phyloP scores from a whole-genome alignment of 768 basidiomycete genomes.

The Boletus rubroflammeus region DNA sequence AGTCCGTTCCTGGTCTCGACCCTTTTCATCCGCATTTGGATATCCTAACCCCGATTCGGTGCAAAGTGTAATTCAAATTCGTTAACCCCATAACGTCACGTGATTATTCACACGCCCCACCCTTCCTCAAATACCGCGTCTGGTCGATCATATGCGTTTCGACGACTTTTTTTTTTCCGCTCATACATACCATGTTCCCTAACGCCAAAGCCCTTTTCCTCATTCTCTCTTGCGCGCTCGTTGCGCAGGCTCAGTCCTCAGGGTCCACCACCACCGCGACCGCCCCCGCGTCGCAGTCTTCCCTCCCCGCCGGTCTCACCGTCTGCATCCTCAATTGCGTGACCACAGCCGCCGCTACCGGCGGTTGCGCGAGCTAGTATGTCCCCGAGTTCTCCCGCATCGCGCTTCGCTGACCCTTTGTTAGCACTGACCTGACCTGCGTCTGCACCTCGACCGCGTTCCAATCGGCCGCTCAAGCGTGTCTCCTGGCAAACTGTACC shows the following conservation, averaged over 20 bases:
- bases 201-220: conserved; percentile 20
- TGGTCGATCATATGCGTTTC: background rate
- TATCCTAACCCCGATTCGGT: no score
- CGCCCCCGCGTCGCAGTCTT: conserved; percentile 1
- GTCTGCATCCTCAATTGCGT: conserved; percentile 12
- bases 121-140: conserved; percentile 14
- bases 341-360: background rate
- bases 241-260: conserved; percentile 21
- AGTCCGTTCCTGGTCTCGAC: conserved; percentile 4
- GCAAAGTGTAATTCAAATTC: no score
- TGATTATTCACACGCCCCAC: conserved; percentile 13
- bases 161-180: background rate
- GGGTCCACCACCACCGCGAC: background rate
- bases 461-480: conserved; percentile 32
- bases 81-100: background rate
- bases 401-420: background rate
- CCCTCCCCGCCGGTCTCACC: conserved; percentile 1
- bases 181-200: conserved; percentile 14
- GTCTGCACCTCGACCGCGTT: conserved; percentile 38
- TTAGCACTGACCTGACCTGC: conserved; percentile 39
- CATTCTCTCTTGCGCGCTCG: conserved; percentile 14
- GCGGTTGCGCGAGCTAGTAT: conserved; percentile 15
- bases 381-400: background rate
- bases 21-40: background rate
- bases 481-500: conserved; percentile 36